A percentile compares a stretch with the other conserved stretches of the same genome.
Evolutionary conservation across 1,284 basidiomycete species (phyloP).

Genomic region (Cerrena zonata): DNA sequence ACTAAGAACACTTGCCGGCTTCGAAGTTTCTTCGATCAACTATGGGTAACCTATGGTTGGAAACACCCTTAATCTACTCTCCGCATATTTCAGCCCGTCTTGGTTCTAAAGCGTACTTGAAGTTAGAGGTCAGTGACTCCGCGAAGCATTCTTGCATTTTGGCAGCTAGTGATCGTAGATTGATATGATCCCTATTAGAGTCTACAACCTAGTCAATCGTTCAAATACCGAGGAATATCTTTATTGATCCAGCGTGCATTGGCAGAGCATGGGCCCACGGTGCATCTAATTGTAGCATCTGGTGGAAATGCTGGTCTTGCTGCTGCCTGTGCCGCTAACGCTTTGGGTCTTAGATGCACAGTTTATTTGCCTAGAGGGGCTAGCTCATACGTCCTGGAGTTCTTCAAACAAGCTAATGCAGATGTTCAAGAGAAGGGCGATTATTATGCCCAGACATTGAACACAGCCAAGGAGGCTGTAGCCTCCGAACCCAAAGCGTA

Average conservation of each 20-base stretch:
- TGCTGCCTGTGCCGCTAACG: constrained; percentile 54
- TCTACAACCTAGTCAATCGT: constrained; percentile 66
- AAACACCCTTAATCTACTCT: constrained; percentile 61
- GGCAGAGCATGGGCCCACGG: constrained; percentile 40
- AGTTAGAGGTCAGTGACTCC: constrained; percentile 66
- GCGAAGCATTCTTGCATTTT: too few relatives aligned
- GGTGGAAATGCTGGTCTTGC: constrained; percentile 72
- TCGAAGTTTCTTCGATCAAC: neutral
- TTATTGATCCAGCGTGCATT: constrained; percentile 50
- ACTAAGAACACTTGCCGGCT: too few relatives aligned
- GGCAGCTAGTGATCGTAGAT: too few relatives aligned
- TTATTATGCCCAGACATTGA: constrained; percentile 52
- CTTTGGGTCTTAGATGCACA: constrained; percentile 52
- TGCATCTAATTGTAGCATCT: constrained; percentile 65
- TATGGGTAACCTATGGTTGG: constrained; percentile 38
- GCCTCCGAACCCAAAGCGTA: constrained; percentile 46
- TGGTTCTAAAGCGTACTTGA: constrained; percentile 54
- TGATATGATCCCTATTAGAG: too few relatives aligned
- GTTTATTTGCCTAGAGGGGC: constrained; percentile 59
- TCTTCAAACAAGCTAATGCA: constrained; percentile 49
- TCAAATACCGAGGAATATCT: constrained; percentile 70
- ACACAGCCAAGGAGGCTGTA: constrained; percentile 41
- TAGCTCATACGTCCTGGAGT: constrained; percentile 40
- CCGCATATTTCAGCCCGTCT: constrained; percentile 46
- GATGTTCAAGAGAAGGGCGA: constrained; percentile 49